Evolutionary conservation across 2,329 filamentous ascomycete species (phyloP).

Genomic region (Aspergillus fumigatiaffinis): DNA sequence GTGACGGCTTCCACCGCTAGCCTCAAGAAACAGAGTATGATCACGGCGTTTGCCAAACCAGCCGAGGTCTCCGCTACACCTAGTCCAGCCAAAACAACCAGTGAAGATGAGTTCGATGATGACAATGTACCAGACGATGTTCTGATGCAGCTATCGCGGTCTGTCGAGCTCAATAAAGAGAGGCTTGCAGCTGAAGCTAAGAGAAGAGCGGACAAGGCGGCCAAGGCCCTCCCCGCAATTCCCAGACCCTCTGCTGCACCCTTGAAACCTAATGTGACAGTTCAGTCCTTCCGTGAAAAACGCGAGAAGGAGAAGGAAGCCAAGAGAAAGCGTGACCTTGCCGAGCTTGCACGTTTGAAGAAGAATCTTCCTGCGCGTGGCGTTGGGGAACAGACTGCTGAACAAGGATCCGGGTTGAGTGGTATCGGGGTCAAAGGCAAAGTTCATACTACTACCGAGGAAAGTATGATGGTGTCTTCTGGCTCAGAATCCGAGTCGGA

Average conservation of each 20-base stretch:
- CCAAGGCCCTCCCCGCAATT: slow-evolving; percentile 21
- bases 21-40: slow-evolving; percentile 43
- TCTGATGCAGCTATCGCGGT: slow-evolving; percentile 38
- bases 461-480: slow-evolving; percentile 84
- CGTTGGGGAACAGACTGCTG: slow-evolving; percentile 54
- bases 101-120: slow-evolving; percentile 37
- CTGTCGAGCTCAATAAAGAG: slow-evolving; percentile 41
- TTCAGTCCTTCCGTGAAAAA: slow-evolving; percentile 64
- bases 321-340: slow-evolving; percentile 67
- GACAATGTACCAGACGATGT: slow-evolving; percentile 41
- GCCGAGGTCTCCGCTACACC: slow-evolving; percentile 33
- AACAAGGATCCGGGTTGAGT: slow-evolving; percentile 74
- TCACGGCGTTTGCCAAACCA: slow-evolving; percentile 37
- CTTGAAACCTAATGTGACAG: slow-evolving; percentile 33
- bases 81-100: slow-evolving; percentile 25
- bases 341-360: slow-evolving; percentile 66
- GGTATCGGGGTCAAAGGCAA: slow-evolving; percentile 72
- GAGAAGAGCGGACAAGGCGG: slow-evolving; percentile 22
- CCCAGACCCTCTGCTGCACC: slow-evolving; percentile 25
- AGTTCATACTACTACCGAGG: slow-evolving; percentile 66
- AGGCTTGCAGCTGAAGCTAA: slow-evolving; percentile 30
- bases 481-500: slow-evolving; percentile 64
- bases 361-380: slow-evolving; percentile 49
- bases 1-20: slow-evolving; percentile 38
- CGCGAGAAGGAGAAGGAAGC: slow-evolving; percentile 72